A percentile compares a stretch with the other conserved stretches of the same genome.
phyloP scores from a whole-genome alignment of 768 basidiomycete species.

The Tricholoma bakamatsutake region DNA sequence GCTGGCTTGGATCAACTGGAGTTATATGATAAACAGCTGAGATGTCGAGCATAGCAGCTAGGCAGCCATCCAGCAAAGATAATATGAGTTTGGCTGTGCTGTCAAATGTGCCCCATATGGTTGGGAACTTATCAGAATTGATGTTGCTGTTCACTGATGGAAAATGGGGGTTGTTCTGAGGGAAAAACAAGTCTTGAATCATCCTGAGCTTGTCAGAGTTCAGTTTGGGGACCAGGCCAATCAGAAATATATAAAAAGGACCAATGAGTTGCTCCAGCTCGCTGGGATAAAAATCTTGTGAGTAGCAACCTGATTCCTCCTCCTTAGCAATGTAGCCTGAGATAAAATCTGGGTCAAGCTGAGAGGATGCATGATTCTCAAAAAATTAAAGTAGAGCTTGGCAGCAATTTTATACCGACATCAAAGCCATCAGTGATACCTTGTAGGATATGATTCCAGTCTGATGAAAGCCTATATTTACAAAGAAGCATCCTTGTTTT shows the following conservation, averaged over 20 bases:
- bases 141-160: conserved; percentile 21
- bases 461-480: not conserved
- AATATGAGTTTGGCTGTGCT: too few relatives aligned
- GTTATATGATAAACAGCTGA: not conserved
- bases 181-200: too few relatives aligned
- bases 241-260: too few relatives aligned
- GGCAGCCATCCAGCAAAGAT: not conserved
- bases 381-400: not conserved
- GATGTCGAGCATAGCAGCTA: too few relatives aligned
- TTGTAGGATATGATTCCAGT: not conserved
- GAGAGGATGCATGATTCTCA: too few relatives aligned
- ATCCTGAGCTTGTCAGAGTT: not conserved
- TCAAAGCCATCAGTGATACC: too few relatives aligned
- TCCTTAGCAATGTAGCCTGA: not conserved
- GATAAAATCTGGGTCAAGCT: not conserved
- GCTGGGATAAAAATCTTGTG: not conserved
- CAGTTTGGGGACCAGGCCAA: not conserved
- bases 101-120: conserved; percentile 35
- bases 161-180: conserved; percentile 14
- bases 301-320: not conserved
- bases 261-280: too few relatives aligned
- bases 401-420: not conserved
- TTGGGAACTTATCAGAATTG: conserved; percentile 24
- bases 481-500: too few relatives aligned
- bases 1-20: not conserved